Percentiles rank a stretch among this genome's conserved stretches.
phyloP scores from a whole-genome alignment of 192 early-diverging fungal genomes.

The Linderina pennispora region DNA sequence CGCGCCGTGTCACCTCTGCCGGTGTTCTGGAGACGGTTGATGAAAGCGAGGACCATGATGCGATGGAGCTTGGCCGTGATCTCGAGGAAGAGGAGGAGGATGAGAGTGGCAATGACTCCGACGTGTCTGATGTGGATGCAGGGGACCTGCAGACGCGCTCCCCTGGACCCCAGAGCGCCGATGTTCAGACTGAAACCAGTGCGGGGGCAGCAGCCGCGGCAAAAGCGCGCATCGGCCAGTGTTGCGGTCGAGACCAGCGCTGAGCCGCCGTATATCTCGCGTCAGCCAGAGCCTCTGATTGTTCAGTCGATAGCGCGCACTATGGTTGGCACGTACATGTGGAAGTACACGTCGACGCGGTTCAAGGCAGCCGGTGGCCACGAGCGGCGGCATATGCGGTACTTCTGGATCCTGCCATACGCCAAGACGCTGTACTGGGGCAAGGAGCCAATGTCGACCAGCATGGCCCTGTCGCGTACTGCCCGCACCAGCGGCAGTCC shows the following conservation, averaged over 20 bases:
- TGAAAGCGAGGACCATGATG: neutral
- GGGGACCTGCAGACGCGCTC: neutral
- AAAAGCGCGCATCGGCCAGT: conserved; percentile 16
- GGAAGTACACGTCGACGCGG: conserved; percentile 61
- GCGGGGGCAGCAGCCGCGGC: too few relatives aligned
- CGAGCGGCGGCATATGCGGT: conserved; percentile 62
- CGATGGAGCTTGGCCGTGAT: conserved; percentile 15
- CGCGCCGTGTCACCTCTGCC: too few relatives aligned
- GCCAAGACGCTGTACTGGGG: conserved; percentile 75
- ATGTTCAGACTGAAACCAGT: too few relatives aligned
- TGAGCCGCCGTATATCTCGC: conserved; percentile 14
- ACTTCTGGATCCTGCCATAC: conserved; percentile 80
- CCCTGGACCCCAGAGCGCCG: too few relatives aligned
- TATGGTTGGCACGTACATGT: conserved; percentile 72
- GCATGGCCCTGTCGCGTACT: conserved; percentile 20
- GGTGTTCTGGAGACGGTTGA: neutral
- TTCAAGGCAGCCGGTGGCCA: conserved; percentile 44
- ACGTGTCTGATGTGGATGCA: neutral
- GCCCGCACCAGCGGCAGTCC: conserved; percentile 27
- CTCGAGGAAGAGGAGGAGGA: neutral
- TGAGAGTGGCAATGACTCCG: neutral
- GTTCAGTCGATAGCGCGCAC: conserved; percentile 67
- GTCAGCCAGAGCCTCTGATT: conserved; percentile 55
- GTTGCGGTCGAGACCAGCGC: conserved; percentile 17
- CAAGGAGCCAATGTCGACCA: conserved; percentile 49